These are phyloP conservation scores for Groenewaldozyma auringiensis DNA, from an alignment of 1,139 yeast genomes.

Conservation along the genomic window DNA sequence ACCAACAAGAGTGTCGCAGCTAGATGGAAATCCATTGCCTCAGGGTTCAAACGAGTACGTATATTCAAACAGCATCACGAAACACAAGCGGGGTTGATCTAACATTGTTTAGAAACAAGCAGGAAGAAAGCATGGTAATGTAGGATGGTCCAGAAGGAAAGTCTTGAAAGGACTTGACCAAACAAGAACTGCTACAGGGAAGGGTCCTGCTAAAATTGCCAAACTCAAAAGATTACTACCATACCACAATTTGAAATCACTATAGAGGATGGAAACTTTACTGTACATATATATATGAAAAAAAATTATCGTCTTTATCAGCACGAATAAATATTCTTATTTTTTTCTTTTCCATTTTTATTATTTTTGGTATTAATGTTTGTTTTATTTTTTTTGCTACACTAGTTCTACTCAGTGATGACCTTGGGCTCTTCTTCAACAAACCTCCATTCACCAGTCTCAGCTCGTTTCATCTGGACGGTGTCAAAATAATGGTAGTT, in stretches of 20 bases:
- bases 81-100: too few relatives aligned
- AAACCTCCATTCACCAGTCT: constrained; percentile 18
- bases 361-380: too few relatives aligned
- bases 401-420: too few relatives aligned
- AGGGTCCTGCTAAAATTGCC: constrained; percentile 42
- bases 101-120: constrained; percentile 60
- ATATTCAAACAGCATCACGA: too few relatives aligned
- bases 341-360: too few relatives aligned
- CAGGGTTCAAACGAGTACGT: constrained; percentile 41
- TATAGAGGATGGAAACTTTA: too few relatives aligned
- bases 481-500: constrained; percentile 91
- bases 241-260: constrained; percentile 15
- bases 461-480: constrained; percentile 36
- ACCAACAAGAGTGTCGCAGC: constrained; percentile 75
- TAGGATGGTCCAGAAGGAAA: constrained; percentile 65
- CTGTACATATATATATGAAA: too few relatives aligned
- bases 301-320: too few relatives aligned
- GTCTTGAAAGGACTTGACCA: constrained; percentile 40
- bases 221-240: constrained; percentile 45
- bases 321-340: too few relatives aligned
- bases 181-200: constrained; percentile 20
- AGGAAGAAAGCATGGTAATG: constrained; percentile 89
- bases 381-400: too few relatives aligned
- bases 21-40: constrained; percentile 68
- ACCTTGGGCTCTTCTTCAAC: too few relatives aligned